Percentiles rank a stretch among this genome's conserved stretches.
phyloP scores from a whole-genome alignment of 208 protist species.

The Acanthamoeba culbertsoni region DNA sequence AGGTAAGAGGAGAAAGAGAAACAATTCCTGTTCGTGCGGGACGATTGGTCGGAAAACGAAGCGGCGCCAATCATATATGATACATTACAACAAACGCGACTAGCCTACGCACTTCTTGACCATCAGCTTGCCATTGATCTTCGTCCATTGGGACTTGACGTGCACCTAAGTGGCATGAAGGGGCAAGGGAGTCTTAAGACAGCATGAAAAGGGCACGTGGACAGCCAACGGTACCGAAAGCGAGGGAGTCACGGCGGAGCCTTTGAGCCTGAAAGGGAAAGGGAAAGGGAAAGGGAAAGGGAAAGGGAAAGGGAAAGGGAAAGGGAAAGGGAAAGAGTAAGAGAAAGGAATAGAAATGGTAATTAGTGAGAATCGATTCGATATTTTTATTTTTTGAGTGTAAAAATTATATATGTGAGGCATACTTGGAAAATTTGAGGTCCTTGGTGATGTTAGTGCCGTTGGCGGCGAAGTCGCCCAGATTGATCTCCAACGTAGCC shows the following conservation, averaged over 20 bases:
- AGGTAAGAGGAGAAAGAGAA: too few relatives aligned
- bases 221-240: not conserved
- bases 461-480: constrained; percentile 24
- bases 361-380: too few relatives aligned
- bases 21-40: too few relatives aligned
- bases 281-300: too few relatives aligned
- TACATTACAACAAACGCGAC: not conserved
- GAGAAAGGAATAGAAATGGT: too few relatives aligned
- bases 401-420: too few relatives aligned
- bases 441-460: constrained; percentile 26
- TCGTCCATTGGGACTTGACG: constrained; percentile 29
- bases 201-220: not conserved
- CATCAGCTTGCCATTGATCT: constrained; percentile 31
- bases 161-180: not conserved
- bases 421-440: constrained; percentile 33
- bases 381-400: too few relatives aligned
- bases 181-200: not conserved
- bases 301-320: too few relatives aligned
- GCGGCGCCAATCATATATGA: not conserved
- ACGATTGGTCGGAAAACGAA: too few relatives aligned
- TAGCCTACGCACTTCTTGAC: not conserved
- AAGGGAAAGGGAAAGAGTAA: too few relatives aligned
- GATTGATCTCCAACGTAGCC: not conserved
- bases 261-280: too few relatives aligned
- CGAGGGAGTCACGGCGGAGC: too few relatives aligned